Evolutionary conservation across 2,329 filamentous ascomycete genomes (phyloP).

Genomic region (Hymenoscyphus infarciens): DNA sequence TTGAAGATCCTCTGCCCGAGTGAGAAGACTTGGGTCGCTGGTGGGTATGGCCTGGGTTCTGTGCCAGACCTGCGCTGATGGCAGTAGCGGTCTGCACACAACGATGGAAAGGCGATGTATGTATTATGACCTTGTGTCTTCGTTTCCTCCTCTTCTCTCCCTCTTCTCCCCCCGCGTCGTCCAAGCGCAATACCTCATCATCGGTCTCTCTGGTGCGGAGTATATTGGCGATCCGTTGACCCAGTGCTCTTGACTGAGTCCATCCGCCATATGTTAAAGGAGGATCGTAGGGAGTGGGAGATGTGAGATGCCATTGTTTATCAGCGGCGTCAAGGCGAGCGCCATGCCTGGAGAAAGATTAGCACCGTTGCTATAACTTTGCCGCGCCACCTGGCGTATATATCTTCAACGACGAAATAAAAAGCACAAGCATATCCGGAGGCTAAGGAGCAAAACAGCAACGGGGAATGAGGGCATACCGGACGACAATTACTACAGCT

Average conservation of each 20-base stretch:
- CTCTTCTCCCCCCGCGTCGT: conserved; percentile 16
- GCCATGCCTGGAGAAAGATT: conserved; percentile 62
- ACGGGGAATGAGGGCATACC: conserved; percentile 33
- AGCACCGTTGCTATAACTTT: background rate
- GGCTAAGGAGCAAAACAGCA: background rate
- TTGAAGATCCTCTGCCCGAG: conserved; percentile 18
- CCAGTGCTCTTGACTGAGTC: conserved; percentile 79
- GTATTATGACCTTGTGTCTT: conserved; percentile 76
- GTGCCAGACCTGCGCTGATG: conserved; percentile 79
- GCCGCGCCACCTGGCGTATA: background rate
- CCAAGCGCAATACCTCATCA: conserved; percentile 26
- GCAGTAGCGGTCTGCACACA: conserved; percentile 91
- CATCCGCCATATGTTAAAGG: conserved; percentile 93
- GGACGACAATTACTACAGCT: conserved; percentile 49
- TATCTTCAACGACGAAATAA: background rate
- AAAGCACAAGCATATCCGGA: background rate
- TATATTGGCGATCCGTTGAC: conserved; percentile 77
- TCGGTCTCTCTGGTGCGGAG: conserved; percentile 49
- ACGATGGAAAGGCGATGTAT: conserved; percentile 89
- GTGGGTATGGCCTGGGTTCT: conserved; percentile 44
- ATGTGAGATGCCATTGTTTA: conserved; percentile 90
- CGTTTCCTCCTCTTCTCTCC: conserved; percentile 44
- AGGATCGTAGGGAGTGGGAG: conserved; percentile 91
- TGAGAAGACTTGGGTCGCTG: conserved; percentile 30
- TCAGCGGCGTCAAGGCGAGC: conserved; percentile 91